Evolutionary conservation across 768 basidiomycete species (phyloP).

Genomic region (Suillus luteus): DNA sequence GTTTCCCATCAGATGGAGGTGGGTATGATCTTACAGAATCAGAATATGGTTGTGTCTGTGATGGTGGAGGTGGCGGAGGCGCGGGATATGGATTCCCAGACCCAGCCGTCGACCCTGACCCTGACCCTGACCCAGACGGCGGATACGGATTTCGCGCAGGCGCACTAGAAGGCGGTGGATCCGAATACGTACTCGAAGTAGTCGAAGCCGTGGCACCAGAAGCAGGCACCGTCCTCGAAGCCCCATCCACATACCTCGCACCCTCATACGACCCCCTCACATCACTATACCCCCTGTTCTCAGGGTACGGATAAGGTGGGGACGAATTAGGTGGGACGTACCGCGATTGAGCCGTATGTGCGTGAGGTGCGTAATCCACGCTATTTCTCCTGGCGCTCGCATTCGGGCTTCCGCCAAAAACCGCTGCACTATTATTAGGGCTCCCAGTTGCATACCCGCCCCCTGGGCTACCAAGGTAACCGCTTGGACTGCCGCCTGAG

Average conservation of each 20-base stretch:
- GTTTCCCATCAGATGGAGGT: not conserved
- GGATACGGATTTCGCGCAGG: conserved; percentile 26
- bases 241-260: not conserved
- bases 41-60: conserved; percentile 18
- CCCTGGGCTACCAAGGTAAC: conserved; percentile 58
- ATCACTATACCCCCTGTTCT: conserved; percentile 6
- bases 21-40: conserved; percentile 1
- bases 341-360: conserved; percentile 2
- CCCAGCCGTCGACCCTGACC: conserved; percentile 19
- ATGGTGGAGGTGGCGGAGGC: not conserved
- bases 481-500: conserved; percentile 57
- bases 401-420: conserved; percentile 2
- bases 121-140: conserved; percentile 20
- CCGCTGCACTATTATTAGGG: not conserved
- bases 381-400: not conserved
- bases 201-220: not conserved
- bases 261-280: conserved; percentile 4
- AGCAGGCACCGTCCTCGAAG: not conserved
- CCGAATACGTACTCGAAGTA: conserved; percentile 9
- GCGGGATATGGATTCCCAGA: conserved; percentile 33
- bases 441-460: conserved; percentile 15
- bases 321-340: conserved; percentile 3
- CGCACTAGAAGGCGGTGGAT: conserved; percentile 14
- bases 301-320: conserved; percentile 8
- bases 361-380: not conserved